Base-by-base conservation (phyloP, 2,329 filamentous ascomycete species). In the Botryotinia calthae region DNA sequence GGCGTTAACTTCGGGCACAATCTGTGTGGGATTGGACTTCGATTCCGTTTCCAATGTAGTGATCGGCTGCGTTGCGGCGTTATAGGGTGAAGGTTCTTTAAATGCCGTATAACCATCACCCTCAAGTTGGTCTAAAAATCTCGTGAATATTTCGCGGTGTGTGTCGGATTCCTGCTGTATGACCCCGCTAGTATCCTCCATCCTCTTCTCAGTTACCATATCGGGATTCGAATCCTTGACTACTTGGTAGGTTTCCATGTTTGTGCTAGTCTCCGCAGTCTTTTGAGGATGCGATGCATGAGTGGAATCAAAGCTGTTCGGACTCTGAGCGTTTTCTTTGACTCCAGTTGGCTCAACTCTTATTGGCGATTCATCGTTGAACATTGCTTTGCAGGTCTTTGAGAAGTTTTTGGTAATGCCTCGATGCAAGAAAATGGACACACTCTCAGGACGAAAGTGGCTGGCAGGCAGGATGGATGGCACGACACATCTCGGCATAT, bases 101-200 rank as follows among this genome's bases (percentile, higher is more conserved):
- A 42, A 67, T n/a, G 65, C 65, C n/a, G 12, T 42, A 16, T 67
- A 67, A 8, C 65, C 65, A 56, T 67, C 48, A 56, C 54, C n/a
- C 34, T 67, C 48, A 25, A 67, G 48, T 51, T 42, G 48, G 12
- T 67, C n/a, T 56, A 67, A 42, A 22, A 67, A 67, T 5, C 28
- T 28, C 5, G 65, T 42, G 28, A 67, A 67, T 22, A 44, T 42
- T 67, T 56, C n/a, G 25, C 28, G 48, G 34, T 44, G 65, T 25
- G n/a, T n/a, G 25, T 67, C 8, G 10, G 65, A 25, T 5, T 51
- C 25, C n/a, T 67, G 64, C 25, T 42, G 48, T 31, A 22, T 28
- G 25, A 9, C 34, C 1, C 12, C 6, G 48, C 48, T 67, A 20
- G 20, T 56, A 18, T 44, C 48, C 18, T 31, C 48, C 18, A 56